Evolutionary conservation across 2,329 filamentous ascomycete genomes (phyloP).

Genomic region (Ascochyta pisi): DNA sequence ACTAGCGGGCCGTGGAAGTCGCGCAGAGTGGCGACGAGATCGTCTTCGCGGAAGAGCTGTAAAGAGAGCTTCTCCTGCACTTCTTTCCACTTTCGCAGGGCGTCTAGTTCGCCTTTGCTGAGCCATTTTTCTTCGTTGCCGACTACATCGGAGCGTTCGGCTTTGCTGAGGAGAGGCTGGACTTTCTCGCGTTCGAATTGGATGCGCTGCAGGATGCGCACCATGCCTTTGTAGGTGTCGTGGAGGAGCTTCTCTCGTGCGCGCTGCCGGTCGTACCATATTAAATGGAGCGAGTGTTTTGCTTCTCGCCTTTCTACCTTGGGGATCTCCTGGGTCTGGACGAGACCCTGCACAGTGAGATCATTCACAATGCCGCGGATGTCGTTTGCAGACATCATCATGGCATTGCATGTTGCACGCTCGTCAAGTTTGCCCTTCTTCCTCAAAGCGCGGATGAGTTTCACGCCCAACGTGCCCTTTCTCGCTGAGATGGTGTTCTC

Average conservation of each 20-base stretch:
- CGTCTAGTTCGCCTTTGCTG: constrained; percentile 73
- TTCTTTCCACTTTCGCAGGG: constrained; percentile 68
- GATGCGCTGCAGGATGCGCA: constrained; percentile 80
- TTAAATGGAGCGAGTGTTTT: constrained; percentile 85
- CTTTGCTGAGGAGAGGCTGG: constrained; percentile 76
- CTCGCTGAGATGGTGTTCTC: constrained; percentile 81
- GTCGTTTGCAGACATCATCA: constrained; percentile 83
- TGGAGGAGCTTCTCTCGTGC: constrained; percentile 75
- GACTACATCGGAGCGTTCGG: constrained; percentile 84
- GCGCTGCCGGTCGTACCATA: constrained; percentile 84
- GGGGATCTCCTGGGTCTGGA: constrained; percentile 93
- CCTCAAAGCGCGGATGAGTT: constrained; percentile 83
- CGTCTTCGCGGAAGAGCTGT: constrained; percentile 82
- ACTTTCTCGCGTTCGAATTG: constrained; percentile 76
- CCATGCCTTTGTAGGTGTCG: constrained; percentile 88
- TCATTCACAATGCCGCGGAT: constrained; percentile 83
- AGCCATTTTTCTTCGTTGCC: constrained; percentile 84
- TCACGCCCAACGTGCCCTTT: constrained; percentile 77
- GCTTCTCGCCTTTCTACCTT: constrained; percentile 83
- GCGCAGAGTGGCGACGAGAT: constrained; percentile 80
- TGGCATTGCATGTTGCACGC: constrained; percentile 80
- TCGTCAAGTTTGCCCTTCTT: constrained; percentile 95
- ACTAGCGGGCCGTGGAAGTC: constrained; percentile 60
- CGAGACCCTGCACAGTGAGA: constrained; percentile 84
- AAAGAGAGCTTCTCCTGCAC: constrained; percentile 74